Percentiles rank a stretch among this genome's conserved stretches.
Conservation (phyloP, 805 yeast genomes). For the Groenewaldozyma salmanticensis region DNA sequence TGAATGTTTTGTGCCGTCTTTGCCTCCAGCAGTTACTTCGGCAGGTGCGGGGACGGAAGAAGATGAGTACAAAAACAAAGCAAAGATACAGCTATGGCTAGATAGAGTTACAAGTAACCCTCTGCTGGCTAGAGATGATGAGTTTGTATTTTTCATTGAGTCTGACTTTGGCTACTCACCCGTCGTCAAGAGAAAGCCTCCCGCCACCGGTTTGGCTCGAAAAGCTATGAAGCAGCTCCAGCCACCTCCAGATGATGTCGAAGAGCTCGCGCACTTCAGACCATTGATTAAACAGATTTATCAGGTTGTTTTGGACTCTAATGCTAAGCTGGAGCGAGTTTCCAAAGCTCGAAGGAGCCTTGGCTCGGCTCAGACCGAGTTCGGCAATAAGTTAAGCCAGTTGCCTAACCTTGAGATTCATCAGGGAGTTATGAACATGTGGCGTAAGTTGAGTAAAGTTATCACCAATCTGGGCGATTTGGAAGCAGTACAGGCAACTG, state of each 20-base stretch:
- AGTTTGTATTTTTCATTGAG: slow-evolving; percentile 74
- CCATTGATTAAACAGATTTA: slow-evolving; percentile 77
- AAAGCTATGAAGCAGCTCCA: slow-evolving; percentile 86
- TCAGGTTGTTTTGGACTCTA: slow-evolving; percentile 41
- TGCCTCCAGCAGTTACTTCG: slow-evolving; percentile 66
- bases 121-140: slow-evolving; percentile 77
- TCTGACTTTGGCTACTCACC: slow-evolving; percentile 62
- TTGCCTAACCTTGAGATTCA: slow-evolving; percentile 44
- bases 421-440: slow-evolving; percentile 64
- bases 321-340: slow-evolving; percentile 48
- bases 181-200: slow-evolving; percentile 47
- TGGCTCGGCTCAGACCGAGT: slow-evolving; percentile 47
- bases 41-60: slow-evolving; percentile 83
- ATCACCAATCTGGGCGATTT: slow-evolving; percentile 65
- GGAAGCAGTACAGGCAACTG: slow-evolving; percentile 58
- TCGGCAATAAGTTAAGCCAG: slow-evolving; percentile 33
- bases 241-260: slow-evolving; percentile 82
- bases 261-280: slow-evolving; percentile 72
- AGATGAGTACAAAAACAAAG: slow-evolving; percentile 48
- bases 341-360: slow-evolving; percentile 36
- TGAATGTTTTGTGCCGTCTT: slow-evolving; percentile 86
- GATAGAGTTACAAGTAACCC: slow-evolving; percentile 65
- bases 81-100: slow-evolving; percentile 77
- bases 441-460: slow-evolving; percentile 69
- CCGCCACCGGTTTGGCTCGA: slow-evolving; percentile 79